A percentile compares a stretch with the other conserved stretches of the same genome.
phyloP scores from a whole-genome alignment of 2,329 filamentous ascomycete genomes.

The Metarhizium guizhouense region DNA sequence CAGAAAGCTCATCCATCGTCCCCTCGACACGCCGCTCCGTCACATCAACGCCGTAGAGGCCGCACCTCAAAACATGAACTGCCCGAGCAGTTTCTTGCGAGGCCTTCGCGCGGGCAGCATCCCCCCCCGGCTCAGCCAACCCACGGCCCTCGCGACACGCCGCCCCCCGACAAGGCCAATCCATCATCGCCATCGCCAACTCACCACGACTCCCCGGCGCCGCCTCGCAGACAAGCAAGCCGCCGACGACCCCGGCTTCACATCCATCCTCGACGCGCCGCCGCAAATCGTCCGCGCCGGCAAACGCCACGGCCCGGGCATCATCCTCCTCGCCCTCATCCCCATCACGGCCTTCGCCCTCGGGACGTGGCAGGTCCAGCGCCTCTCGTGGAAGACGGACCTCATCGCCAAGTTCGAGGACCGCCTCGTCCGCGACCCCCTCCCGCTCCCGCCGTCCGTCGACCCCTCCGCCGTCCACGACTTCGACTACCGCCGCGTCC shows the following conservation, averaged over 20 bases:
- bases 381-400: conserved; percentile 88
- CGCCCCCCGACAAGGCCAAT: conserved; percentile 5
- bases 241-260: conserved; percentile 70
- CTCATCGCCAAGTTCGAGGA: conserved; percentile 89
- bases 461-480: conserved; percentile 75
- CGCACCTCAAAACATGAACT: conserved; percentile 16
- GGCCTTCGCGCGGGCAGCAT: conserved; percentile 11
- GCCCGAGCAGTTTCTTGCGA: conserved; percentile 16
- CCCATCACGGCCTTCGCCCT: conserved; percentile 84
- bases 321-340: conserved; percentile 78
- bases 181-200: background rate
- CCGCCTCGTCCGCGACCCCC: conserved; percentile 72
- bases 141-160: background rate
- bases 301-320: conserved; percentile 65
- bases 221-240: conserved; percentile 32
- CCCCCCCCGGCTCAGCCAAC: background rate
- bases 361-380: conserved; percentile 91
- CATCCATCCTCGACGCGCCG: conserved; percentile 80
- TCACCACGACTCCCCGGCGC: background rate
- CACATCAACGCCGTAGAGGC: background rate
- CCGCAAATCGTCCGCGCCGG: conserved; percentile 69
- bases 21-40: background rate
- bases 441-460: conserved; percentile 76
- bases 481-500: conserved; percentile 86
- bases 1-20: no score